Evolutionary conservation across 2,329 filamentous ascomycete species (phyloP).

Genomic region (Ophiostoma angusticollis): DNA sequence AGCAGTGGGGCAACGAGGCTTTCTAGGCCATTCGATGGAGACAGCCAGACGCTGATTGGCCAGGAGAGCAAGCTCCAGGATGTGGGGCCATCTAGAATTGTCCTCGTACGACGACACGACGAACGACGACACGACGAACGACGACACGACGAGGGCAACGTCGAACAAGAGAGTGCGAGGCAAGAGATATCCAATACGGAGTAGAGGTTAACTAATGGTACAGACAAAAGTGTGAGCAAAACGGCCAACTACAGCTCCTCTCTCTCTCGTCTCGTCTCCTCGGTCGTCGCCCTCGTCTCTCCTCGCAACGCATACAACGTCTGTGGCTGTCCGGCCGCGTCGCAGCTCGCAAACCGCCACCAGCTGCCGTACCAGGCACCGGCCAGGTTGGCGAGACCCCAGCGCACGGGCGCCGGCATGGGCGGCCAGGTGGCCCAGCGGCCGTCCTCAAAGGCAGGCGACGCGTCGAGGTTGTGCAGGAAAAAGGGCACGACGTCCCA

Average conservation of each 20-base stretch:
- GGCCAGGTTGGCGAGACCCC: slow-evolving; percentile 45
- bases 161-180: too few species aligned
- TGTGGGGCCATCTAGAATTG: not conserved
- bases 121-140: not conserved
- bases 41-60: slow-evolving; percentile 10
- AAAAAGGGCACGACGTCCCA: slow-evolving; percentile 53
- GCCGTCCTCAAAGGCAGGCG: slow-evolving; percentile 38
- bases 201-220: too few species aligned
- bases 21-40: slow-evolving; percentile 18
- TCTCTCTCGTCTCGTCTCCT: not conserved
- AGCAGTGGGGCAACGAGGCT: slow-evolving; percentile 10
- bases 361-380: slow-evolving; percentile 42
- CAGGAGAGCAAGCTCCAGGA: not conserved
- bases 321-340: slow-evolving; percentile 37
- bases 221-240: not conserved
- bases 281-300: too few species aligned
- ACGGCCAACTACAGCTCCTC: slow-evolving; percentile 5
- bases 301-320: slow-evolving; percentile 38
- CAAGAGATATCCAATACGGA: too few species aligned
- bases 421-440: slow-evolving; percentile 51
- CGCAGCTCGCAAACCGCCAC: slow-evolving; percentile 56
- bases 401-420: slow-evolving; percentile 47
- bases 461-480: slow-evolving; percentile 48
- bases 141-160: too few species aligned
- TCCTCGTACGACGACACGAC: too few species aligned